Percentiles rank a stretch among this genome's conserved stretches.
Evolutionary conservation across 1,284 basidiomycete genomes (phyloP).

Genomic region (Boletus smithii): DNA sequence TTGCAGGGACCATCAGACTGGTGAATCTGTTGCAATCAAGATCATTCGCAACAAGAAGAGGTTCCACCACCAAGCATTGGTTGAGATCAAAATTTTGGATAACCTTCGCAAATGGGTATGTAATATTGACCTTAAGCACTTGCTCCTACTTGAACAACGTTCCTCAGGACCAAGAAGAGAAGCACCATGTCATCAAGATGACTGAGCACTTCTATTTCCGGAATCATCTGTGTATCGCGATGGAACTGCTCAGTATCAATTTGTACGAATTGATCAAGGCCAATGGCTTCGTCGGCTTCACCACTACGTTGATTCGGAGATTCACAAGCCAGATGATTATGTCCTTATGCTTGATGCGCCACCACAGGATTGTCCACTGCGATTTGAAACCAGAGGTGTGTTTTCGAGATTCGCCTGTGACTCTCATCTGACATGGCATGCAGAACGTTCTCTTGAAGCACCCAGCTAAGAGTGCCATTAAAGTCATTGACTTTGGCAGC

Average conservation of each 20-base stretch:
- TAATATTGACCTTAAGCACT: slow-evolving; percentile 13
- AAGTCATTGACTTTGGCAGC: slow-evolving; percentile 98
- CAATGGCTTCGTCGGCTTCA: slow-evolving; percentile 96
- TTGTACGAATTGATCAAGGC: slow-evolving; percentile 99
- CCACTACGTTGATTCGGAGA: slow-evolving; percentile 89
- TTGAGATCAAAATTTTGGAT: slow-evolving; percentile 98
- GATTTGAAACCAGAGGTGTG: slow-evolving; percentile 96
- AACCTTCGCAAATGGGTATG: slow-evolving; percentile 94
- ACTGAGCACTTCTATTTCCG: slow-evolving; percentile 99
- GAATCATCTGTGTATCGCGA: slow-evolving; percentile 96
- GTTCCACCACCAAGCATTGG: slow-evolving; percentile 97
- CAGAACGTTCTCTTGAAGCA: slow-evolving; percentile 94
- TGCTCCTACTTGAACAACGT: slow-evolving; percentile 10
- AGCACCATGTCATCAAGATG: slow-evolving; percentile 97
- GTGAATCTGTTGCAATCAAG: slow-evolving; percentile 95
- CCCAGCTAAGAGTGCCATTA: slow-evolving; percentile 94
- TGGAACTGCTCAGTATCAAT: slow-evolving; percentile 97
- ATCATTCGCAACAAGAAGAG: slow-evolving; percentile 99
- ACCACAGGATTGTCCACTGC: slow-evolving; percentile 98
- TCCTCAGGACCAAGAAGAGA: slow-evolving; percentile 87
- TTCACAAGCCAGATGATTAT: slow-evolving; percentile 96
- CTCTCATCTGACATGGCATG: slow-evolving; percentile 12
- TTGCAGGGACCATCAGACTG: slow-evolving; percentile 96
- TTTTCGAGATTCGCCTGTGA: slow-evolving; percentile 3
- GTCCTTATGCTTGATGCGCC: slow-evolving; percentile 89